phyloP scores from a whole-genome alignment of 208 protist species.

The Phytomonas francai region DNA sequence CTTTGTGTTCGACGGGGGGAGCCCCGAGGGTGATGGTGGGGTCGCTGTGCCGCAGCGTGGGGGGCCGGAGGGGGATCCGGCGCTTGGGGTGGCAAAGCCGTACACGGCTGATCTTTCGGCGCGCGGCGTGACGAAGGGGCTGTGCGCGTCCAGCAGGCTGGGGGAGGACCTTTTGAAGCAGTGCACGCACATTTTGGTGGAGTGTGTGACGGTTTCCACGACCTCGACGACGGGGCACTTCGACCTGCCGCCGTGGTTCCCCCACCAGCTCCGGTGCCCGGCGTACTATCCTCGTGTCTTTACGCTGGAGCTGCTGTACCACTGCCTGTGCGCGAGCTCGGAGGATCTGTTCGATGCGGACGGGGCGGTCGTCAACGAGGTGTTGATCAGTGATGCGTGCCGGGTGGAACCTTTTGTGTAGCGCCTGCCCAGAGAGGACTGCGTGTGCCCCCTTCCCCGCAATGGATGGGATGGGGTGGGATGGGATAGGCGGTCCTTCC shows the following conservation, averaged over 20 bases:
- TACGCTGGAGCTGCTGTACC: conserved; percentile 62
- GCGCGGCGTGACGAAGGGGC: conserved; percentile 16
- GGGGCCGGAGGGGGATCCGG: too few relatives aligned
- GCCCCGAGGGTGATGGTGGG: too few relatives aligned
- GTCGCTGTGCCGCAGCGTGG: too few relatives aligned
- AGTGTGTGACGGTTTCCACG: conserved; percentile 36
- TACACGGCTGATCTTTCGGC: too few relatives aligned
- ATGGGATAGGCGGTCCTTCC: too few relatives aligned
- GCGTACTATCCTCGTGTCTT: conserved; percentile 32
- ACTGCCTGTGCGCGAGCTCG: conserved; percentile 42
- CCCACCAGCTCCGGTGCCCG: conserved; percentile 15
- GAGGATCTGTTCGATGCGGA: conserved; percentile 25
- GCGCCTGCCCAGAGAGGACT: too few relatives aligned
- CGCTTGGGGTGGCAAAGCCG: too few relatives aligned
- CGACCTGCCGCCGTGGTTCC: conserved; percentile 42
- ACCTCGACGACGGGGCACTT: conserved; percentile 20
- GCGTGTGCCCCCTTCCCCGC: not conserved
- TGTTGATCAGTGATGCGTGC: conserved; percentile 29
- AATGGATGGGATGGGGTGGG: not conserved
- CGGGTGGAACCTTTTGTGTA: conserved; percentile 26
- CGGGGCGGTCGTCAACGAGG: conserved; percentile 25
- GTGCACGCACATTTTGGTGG: conserved; percentile 53
- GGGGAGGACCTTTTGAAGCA: conserved; percentile 3
- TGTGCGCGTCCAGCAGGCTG: conserved; percentile 18
- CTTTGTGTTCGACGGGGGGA: conserved; percentile 21